These are phyloP conservation scores for Trichoderma koningiopsis DNA, from an alignment of 2,329 filamentous ascomycete genomes.

Conservation along the genomic window DNA sequence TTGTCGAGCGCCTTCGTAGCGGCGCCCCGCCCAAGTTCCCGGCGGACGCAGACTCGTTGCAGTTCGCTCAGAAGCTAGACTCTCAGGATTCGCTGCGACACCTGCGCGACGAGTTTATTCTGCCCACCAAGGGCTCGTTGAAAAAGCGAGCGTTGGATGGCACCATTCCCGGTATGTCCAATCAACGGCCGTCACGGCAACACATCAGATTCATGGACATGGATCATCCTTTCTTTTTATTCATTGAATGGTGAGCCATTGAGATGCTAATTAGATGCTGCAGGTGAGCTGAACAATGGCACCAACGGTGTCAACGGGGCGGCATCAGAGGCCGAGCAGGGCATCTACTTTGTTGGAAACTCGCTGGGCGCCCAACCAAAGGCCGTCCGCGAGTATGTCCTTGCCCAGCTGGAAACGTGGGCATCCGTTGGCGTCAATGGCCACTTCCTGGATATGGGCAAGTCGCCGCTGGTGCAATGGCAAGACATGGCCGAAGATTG, in stretches of 20 bases:
- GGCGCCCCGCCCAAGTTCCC: slow-evolving; percentile 50
- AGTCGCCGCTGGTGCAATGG: slow-evolving; percentile 71
- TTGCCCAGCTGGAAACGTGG: slow-evolving; percentile 80
- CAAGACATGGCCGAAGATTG: slow-evolving; percentile 78
- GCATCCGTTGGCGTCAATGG: slow-evolving; percentile 81
- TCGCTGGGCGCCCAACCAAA: slow-evolving; percentile 83
- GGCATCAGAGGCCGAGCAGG: slow-evolving; percentile 36
- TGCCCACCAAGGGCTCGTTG: slow-evolving; percentile 74
- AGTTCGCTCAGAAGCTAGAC: slow-evolving; percentile 59
- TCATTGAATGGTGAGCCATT: background rate
- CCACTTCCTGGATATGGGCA: slow-evolving; percentile 71
- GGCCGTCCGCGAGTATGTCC: slow-evolving; percentile 64
- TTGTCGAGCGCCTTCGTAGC: slow-evolving; percentile 45
- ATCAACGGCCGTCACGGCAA: background rate
- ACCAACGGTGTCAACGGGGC: slow-evolving; percentile 34
- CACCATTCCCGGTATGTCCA: slow-evolving; percentile 44
- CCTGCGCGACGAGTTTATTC: slow-evolving; percentile 71
- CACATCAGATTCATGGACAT: background rate
- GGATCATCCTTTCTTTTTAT: background rate
- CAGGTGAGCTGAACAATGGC: slow-evolving; percentile 27
- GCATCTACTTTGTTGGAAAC: slow-evolving; percentile 86
- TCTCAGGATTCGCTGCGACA: slow-evolving; percentile 59
- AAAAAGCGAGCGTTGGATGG: slow-evolving; percentile 62
- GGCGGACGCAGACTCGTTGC: slow-evolving; percentile 48
- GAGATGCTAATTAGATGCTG: background rate